Base-by-base conservation (phyloP, 805 yeast species). In the Teunomyces cretensis region DNA sequence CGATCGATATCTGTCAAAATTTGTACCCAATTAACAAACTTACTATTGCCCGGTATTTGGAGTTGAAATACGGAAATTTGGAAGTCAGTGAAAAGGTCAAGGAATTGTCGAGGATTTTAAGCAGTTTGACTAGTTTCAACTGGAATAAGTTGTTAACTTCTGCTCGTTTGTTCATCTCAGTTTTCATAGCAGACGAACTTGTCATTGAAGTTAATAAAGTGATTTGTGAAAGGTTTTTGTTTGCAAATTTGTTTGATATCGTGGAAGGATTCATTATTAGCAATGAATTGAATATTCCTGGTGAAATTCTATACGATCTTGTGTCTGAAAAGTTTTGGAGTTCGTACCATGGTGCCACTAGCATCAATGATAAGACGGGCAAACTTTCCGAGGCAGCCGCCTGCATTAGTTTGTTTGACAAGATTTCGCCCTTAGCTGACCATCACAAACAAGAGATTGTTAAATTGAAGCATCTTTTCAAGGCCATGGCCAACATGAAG, bases 11-110 rank as follows among this genome's bases (percentile, higher is more conserved):
- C 1, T 70, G 74, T 49, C 61, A 62, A 32, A 56, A 54, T 33
- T 54, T 72, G 16, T 68, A 60, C 41, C 65, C 73, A 0, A 58
- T 65, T 32, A 67, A 63, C 39, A 65, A 63, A 30, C 54, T 67
- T n/a, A 62, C 72, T 1, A 54, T 71, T n/a, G 42, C 42, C 4
- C 57, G 60, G 24, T 71, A 53, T 44, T 51, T 71, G 35, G 38
- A 49, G 11, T 53, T 64, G 33, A 64, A 62, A 44, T 35, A 41
- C 33, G 13, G 27, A 9, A 14, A 4, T 5, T 11, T 35, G 9
- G 28, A 22, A 6, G 22, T 30, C n/a, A 15, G 33, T 17, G 47
- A 47, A 4, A 30, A 26, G 14, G 38, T 27, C 9, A 33, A 42
- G 30, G 47, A 39, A 30, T 30, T 45, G 3, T 19, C 13, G 3